Conservation (phyloP, 495 filamentous ascomycete genomes). For the Aspergillus sparsus region DNA sequence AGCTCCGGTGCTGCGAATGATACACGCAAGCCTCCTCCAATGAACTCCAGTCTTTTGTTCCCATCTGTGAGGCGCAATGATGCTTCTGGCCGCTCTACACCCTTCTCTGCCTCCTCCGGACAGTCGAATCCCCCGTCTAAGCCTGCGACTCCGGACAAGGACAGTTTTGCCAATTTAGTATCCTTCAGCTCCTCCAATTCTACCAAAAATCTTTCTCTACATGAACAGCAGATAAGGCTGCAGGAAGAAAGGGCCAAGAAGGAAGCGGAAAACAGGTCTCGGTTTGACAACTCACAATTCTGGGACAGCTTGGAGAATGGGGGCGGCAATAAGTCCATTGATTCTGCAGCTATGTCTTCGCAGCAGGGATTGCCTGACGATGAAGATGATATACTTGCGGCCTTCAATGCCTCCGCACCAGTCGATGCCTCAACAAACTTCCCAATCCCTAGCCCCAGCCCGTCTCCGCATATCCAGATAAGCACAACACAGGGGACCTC, state of each 20-base stretch:
- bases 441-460: slow-evolving; percentile 45
- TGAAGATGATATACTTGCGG: slow-evolving; percentile 64
- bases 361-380: slow-evolving; percentile 41
- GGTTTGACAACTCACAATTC: slow-evolving; percentile 66
- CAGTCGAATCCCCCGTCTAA: slow-evolving; percentile 53
- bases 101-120: slow-evolving; percentile 58
- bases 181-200: slow-evolving; percentile 69
- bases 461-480: slow-evolving; percentile 32
- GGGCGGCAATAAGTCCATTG: slow-evolving; percentile 40
- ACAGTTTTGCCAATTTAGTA: slow-evolving; percentile 90
- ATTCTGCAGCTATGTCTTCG: slow-evolving; percentile 52
- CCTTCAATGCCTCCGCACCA: slow-evolving; percentile 60
- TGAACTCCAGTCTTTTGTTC: slow-evolving; percentile 58
- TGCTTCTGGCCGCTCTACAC: slow-evolving; percentile 69
- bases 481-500: slow-evolving; percentile 21
- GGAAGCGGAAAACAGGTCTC: slow-evolving; percentile 68
- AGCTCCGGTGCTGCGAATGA: slow-evolving; percentile 38
- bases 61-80: slow-evolving; percentile 58
- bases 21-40: slow-evolving; percentile 48
- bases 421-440: slow-evolving; percentile 65
- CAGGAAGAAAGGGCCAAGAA: slow-evolving; percentile 75
- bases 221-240: slow-evolving; percentile 80
- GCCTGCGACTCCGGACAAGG: slow-evolving; percentile 62
- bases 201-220: slow-evolving; percentile 69
- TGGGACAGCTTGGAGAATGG: slow-evolving; percentile 66